These are phyloP conservation scores for Pyrenochaeta sp. DNA, from an alignment of 2,329 filamentous ascomycete species.

Conservation along the genomic window DNA sequence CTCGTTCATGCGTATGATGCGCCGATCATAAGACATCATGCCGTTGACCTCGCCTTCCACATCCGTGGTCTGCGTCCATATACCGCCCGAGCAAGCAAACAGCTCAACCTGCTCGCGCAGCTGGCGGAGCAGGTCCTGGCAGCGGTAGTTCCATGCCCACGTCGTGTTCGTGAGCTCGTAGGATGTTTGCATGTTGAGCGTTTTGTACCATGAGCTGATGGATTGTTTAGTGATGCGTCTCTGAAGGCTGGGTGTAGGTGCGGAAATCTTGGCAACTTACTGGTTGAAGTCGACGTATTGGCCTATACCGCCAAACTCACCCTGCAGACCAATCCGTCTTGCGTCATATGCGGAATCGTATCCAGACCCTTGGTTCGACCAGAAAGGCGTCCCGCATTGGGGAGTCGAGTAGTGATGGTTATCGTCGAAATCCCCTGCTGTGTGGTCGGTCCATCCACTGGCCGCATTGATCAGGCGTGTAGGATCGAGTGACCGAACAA, in stretches of 20 bases:
- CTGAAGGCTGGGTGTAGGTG: no score
- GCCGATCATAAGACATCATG: conserved; percentile 72
- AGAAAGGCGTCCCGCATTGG: conserved; percentile 74
- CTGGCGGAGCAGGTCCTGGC: conserved; percentile 59
- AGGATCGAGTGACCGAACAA: conserved; percentile 66
- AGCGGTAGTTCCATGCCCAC: conserved; percentile 71
- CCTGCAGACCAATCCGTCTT: conserved; percentile 70
- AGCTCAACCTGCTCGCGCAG: conserved; percentile 58
- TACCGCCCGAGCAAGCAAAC: conserved; percentile 70
- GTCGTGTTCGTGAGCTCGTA: conserved; percentile 70
- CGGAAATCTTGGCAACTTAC: no score
- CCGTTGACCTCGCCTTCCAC: conserved; percentile 79
- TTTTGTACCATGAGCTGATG: conserved; percentile 67
- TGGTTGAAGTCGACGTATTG: conserved; percentile 69
- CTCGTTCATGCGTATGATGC: conserved; percentile 64
- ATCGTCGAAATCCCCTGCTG: conserved; percentile 70
- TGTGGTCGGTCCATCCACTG: conserved; percentile 73
- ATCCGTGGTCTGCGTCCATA: conserved; percentile 78
- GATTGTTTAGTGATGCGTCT: no score
- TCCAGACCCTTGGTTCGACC: conserved; percentile 63
- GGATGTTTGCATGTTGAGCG: conserved; percentile 65
- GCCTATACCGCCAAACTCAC: conserved; percentile 75
- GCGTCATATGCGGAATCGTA: conserved; percentile 60
- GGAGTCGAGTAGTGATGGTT: conserved; percentile 77
- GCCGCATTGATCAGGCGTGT: conserved; percentile 69